A percentile compares a stretch with the other conserved stretches of the same genome.
phyloP scores from a whole-genome alignment of 2,329 filamentous ascomycete genomes.

The Aureobasidium subglaciale region DNA sequence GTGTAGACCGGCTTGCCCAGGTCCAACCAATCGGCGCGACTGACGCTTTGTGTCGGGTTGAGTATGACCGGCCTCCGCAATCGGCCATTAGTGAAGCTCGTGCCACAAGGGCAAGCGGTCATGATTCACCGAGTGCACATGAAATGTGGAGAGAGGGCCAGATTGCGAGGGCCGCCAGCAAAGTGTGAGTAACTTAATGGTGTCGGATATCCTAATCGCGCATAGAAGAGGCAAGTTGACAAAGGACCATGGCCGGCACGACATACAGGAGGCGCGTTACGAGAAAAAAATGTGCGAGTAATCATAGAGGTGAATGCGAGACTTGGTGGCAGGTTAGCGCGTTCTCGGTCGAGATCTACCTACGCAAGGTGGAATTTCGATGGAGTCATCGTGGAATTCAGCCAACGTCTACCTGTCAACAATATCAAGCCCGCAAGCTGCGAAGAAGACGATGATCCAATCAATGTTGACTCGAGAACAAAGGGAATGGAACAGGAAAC shows the following conservation, averaged over 20 bases:
- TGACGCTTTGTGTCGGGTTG: conserved; percentile 10
- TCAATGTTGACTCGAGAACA: neutral
- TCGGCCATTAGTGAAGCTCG: conserved; percentile 4
- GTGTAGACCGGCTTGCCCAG: neutral
- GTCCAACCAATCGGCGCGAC: neutral
- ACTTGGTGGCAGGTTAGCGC: conserved; percentile 9
- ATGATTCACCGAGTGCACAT: conserved; percentile 9
- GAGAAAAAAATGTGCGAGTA: conserved; percentile 8
- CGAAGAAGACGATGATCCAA: neutral
- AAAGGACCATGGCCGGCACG: neutral
- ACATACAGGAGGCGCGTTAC: neutral
- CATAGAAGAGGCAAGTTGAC: neutral
- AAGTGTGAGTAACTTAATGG: conserved; percentile 1
- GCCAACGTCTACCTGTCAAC: neutral
- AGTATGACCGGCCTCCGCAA: neutral
- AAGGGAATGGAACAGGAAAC: neutral
- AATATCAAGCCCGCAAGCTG: neutral
- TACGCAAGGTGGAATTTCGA: neutral
- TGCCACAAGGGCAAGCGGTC: neutral
- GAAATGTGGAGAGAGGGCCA: conserved; percentile 11
- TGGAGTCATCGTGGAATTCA: conserved; percentile 6
- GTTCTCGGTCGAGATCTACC: conserved; percentile 4
- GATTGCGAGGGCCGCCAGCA: neutral
- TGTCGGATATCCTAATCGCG: neutral
- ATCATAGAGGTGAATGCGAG: neutral